phyloP scores from a whole-genome alignment of 169 alveolate species.

The Plasmodium adleri region DNA sequence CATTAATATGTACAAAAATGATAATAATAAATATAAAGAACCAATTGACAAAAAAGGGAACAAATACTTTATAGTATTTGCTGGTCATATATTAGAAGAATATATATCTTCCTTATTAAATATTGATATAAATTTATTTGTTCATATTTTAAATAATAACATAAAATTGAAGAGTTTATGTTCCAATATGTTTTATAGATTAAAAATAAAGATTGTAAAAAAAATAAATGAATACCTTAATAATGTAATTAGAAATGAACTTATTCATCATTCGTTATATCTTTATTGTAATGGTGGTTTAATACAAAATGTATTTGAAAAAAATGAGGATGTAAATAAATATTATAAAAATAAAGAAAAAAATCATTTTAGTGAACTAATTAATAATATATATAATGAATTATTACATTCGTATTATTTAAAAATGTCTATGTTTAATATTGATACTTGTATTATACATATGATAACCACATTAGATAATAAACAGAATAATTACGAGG shows the following conservation, averaged over 20 bases:
- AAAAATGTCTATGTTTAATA: slow-evolving; percentile 47
- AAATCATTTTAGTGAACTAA: slow-evolving; percentile 22
- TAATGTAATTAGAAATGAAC: background rate
- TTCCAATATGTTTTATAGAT: slow-evolving; percentile 48
- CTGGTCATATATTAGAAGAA: slow-evolving; percentile 72
- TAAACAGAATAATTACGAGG: slow-evolving; percentile 12
- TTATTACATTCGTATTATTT: slow-evolving; percentile 37
- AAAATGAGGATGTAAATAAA: background rate
- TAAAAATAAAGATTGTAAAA: slow-evolving; percentile 53
- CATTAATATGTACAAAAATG: background rate
- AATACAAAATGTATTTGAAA: slow-evolving; percentile 10
- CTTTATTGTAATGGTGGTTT: slow-evolving; percentile 52
- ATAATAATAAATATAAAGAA: background rate
- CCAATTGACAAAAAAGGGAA: background rate
- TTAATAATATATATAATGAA: slow-evolving; percentile 60
- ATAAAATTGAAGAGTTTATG: slow-evolving; percentile 51
- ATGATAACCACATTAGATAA: slow-evolving; percentile 12
- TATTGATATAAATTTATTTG: slow-evolving; percentile 32
- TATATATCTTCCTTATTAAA: slow-evolving; percentile 55
- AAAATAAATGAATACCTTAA: slow-evolving; percentile 40
- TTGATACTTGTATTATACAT: slow-evolving; percentile 29
- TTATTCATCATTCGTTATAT: slow-evolving; percentile 16
- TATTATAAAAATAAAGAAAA: background rate
- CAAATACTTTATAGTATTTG: slow-evolving; percentile 58
- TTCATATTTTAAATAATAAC: slow-evolving; percentile 27